phyloP scores from a whole-genome alignment of 345 rosid species.

The Ceriops decandra region DNA sequence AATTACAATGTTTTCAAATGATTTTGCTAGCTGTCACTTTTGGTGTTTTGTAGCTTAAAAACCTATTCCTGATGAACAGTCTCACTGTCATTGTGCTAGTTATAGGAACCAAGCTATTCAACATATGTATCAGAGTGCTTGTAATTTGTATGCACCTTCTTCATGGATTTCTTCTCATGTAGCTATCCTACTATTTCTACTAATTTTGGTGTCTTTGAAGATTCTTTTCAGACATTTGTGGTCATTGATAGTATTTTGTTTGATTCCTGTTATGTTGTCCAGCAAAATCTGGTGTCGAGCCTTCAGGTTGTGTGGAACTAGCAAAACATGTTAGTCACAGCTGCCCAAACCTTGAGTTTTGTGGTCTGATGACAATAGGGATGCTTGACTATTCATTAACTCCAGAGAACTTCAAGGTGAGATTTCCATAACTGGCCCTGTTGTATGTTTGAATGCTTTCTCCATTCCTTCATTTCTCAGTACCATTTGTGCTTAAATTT shows the following conservation, averaged over 20 bases:
- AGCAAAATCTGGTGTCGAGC: conserved; percentile 93
- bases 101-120: neutral
- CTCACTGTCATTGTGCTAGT: neutral
- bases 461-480: neutral
- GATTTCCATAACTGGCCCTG: neutral
- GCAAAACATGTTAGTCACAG: conserved; percentile 58
- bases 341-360: conserved; percentile 76
- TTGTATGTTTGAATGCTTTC: neutral
- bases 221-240: neutral
- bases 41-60: neutral
- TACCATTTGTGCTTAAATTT: conserved; percentile 5
- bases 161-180: neutral
- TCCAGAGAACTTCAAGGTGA: conserved; percentile 93
- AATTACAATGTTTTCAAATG: neutral
- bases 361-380: conserved; percentile 94
- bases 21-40: neutral
- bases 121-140: neutral
- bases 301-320: conserved; percentile 74
- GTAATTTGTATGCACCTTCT: too few species aligned
- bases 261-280: conserved; percentile 25
- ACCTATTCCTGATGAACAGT: neutral
- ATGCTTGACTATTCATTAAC: conserved; percentile 91
- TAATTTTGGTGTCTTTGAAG: too few species aligned
- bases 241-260: neutral
- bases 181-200: neutral